These are phyloP conservation scores for Colletotrichum limetticola DNA, from an alignment of 2,329 filamentous ascomycete species.

Conservation along the genomic window DNA sequence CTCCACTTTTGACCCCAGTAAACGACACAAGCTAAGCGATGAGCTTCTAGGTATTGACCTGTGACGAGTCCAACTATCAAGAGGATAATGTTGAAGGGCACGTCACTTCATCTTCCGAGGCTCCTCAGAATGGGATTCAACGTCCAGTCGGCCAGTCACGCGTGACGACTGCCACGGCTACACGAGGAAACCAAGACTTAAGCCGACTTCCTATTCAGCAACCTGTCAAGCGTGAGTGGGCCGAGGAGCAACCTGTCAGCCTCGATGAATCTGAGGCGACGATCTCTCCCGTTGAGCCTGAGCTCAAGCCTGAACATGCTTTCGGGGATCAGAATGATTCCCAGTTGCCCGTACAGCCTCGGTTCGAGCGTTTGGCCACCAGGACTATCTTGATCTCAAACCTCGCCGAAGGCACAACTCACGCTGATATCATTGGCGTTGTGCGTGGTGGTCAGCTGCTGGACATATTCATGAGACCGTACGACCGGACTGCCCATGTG, in stretches of 20 bases:
- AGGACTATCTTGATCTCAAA: conserved; percentile 73
- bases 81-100: conserved; percentile 15
- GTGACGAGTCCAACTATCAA: conserved; percentile 32
- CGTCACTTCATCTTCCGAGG: background rate
- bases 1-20: background rate
- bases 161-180: background rate
- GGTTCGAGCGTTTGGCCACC: conserved; percentile 50
- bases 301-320: background rate
- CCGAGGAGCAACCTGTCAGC: background rate
- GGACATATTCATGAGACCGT: conserved; percentile 71
- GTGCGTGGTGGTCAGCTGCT: conserved; percentile 78
- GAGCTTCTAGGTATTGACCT: conserved; percentile 29
- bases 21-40: background rate
- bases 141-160: background rate
- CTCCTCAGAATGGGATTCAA: background rate
- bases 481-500: conserved; percentile 71
- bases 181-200: background rate
- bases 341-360: conserved; percentile 29
- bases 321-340: background rate
- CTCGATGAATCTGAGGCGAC: background rate
- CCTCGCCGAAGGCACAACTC: conserved; percentile 70
- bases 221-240: conserved; percentile 5
- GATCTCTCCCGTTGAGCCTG: background rate
- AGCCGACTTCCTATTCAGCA: background rate
- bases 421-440: conserved; percentile 71